Evolutionary conservation across 1,284 basidiomycete genomes (phyloP).

Genomic region (Athelia psychrophila): DNA sequence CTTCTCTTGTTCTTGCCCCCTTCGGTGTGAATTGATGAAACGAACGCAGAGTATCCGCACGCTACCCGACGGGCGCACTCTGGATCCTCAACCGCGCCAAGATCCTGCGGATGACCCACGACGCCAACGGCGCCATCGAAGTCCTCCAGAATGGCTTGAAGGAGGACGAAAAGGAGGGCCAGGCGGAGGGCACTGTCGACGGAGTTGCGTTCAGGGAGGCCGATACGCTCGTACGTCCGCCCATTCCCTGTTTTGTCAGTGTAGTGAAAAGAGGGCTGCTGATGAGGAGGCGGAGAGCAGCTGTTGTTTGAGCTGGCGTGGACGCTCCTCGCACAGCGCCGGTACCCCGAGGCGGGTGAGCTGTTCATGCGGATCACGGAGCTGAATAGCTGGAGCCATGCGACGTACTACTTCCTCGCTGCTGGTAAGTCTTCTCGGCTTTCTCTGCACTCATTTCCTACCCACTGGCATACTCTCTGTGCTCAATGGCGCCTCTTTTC

Average conservation of each 20-base stretch:
- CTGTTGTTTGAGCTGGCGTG: slow-evolving; percentile 76
- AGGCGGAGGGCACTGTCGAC: slow-evolving; percentile 15
- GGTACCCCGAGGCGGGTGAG: slow-evolving; percentile 65
- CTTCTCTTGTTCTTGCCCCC: neutral
- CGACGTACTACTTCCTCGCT: slow-evolving; percentile 73
- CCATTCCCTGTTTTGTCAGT: neutral
- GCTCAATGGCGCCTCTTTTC: too few relatives aligned
- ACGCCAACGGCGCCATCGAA: slow-evolving; percentile 60
- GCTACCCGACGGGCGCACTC: slow-evolving; percentile 66
- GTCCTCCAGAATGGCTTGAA: slow-evolving; percentile 59
- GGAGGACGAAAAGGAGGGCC: slow-evolving; percentile 24
- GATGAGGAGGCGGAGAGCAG: slow-evolving; percentile 30
- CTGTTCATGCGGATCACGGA: slow-evolving; percentile 62
- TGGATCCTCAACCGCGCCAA: slow-evolving; percentile 80
- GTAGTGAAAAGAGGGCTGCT: neutral
- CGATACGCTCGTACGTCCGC: slow-evolving; percentile 55
- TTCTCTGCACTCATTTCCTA: too few relatives aligned
- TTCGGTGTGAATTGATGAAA: too few relatives aligned
- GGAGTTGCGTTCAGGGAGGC: slow-evolving; percentile 50
- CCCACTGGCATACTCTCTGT: too few relatives aligned
- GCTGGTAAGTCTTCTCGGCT: slow-evolving; percentile 40
- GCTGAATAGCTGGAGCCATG: slow-evolving; percentile 75
- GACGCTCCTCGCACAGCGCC: slow-evolving; percentile 62
- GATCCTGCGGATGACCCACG: slow-evolving; percentile 65
- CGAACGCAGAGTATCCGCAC: slow-evolving; percentile 39